Conservation (phyloP, 2,329 filamentous ascomycete species). For the Colletotrichum simmondsii region DNA sequence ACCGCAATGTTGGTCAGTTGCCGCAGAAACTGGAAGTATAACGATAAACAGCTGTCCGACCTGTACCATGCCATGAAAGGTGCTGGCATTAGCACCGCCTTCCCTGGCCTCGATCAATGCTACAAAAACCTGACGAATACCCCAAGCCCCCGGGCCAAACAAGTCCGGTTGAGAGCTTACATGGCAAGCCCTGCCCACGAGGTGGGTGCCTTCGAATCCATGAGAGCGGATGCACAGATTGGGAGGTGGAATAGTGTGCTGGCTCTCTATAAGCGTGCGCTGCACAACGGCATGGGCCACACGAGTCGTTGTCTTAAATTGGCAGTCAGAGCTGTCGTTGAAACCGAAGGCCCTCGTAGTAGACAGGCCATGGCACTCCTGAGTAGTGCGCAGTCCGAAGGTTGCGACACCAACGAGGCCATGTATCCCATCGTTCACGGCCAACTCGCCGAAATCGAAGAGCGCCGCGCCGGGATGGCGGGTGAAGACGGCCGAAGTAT, state of each 20-base stretch:
- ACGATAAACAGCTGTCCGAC: slow-evolving; percentile 46
- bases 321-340: slow-evolving; percentile 56
- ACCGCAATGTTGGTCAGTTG: slow-evolving; percentile 53
- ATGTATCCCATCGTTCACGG: slow-evolving; percentile 52
- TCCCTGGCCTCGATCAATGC: slow-evolving; percentile 29
- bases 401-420: slow-evolving; percentile 54
- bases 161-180: slow-evolving; percentile 31
- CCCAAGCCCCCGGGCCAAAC: slow-evolving; percentile 31
- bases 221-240: slow-evolving; percentile 51
- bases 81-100: slow-evolving; percentile 38
- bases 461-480: slow-evolving; percentile 35
- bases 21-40: slow-evolving; percentile 49
- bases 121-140: slow-evolving; percentile 2
- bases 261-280: slow-evolving; percentile 51
- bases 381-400: slow-evolving; percentile 48
- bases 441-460: slow-evolving; percentile 47
- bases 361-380: slow-evolving; percentile 52
- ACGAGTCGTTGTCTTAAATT: slow-evolving; percentile 57
- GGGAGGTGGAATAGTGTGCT: slow-evolving; percentile 46
- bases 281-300: slow-evolving; percentile 47
- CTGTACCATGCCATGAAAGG: slow-evolving; percentile 45
- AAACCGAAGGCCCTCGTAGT: slow-evolving; percentile 41
- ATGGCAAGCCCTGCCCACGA: slow-evolving; percentile 40
- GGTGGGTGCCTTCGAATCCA: slow-evolving; percentile 48
- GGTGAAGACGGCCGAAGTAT: background rate